Evolutionary conservation across 2,329 filamentous ascomycete species (phyloP).

Genomic region (Alternaria sp.): DNA sequence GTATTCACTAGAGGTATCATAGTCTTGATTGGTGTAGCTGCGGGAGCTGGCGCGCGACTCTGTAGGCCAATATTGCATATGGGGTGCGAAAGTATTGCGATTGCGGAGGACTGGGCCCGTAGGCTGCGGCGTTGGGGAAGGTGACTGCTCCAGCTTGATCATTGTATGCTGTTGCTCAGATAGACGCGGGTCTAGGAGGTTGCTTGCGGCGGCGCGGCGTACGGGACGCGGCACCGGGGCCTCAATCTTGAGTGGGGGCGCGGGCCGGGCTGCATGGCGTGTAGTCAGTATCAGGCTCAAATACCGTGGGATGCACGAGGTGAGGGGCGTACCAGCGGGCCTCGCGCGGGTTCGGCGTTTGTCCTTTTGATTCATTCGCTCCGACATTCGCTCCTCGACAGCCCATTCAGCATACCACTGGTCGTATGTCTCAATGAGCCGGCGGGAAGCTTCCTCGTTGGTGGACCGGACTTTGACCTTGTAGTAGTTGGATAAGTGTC

Average conservation of each 20-base stretch:
- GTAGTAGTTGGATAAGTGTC: conserved; percentile 86
- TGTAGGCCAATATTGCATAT: conserved; percentile 51
- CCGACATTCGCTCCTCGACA: conserved; percentile 76
- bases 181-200: conserved; percentile 50
- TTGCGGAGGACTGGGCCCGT: conserved; percentile 42
- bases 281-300: conserved; percentile 31
- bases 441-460: conserved; percentile 70
- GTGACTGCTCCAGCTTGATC: conserved; percentile 48
- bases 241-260: conserved; percentile 36
- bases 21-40: conserved; percentile 50
- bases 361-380: conserved; percentile 80
- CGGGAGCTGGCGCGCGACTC: conserved; percentile 48
- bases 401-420: conserved; percentile 78
- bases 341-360: conserved; percentile 64
- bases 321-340: conserved; percentile 39
- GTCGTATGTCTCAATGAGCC: conserved; percentile 73
- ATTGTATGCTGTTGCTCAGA: conserved; percentile 48
- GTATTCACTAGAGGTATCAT: conserved; percentile 51
- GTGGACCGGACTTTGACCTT: conserved; percentile 77
- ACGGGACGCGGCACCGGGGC: conserved; percentile 37
- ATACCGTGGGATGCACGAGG: conserved; percentile 8
- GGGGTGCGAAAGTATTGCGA: conserved; percentile 44
- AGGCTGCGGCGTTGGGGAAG: conserved; percentile 40
- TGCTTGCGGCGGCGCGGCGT: conserved; percentile 36
- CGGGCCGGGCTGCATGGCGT: conserved; percentile 34